These are phyloP conservation scores for Marasmius sp. DNA, from an alignment of 1,284 basidiomycete species.

Conservation along the genomic window DNA sequence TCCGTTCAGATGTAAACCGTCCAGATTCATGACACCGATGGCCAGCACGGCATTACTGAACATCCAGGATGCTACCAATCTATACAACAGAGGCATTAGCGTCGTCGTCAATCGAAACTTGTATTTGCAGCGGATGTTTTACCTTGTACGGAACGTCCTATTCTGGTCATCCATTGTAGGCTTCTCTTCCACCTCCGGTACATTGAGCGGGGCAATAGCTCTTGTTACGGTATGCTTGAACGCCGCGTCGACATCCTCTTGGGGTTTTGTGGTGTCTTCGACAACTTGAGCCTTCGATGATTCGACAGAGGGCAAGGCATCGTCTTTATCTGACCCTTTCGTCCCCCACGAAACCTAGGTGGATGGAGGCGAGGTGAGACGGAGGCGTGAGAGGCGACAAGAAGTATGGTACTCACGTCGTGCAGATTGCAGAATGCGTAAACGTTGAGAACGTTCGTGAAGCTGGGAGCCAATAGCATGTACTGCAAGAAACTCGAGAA, in stretches of 20 bases:
- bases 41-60: conserved; percentile 68
- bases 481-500: conserved; percentile 85
- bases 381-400: background rate
- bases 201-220: conserved; percentile 71
- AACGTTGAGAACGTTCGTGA: conserved; percentile 83
- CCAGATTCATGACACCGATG: conserved; percentile 71
- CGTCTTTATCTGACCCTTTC: conserved; percentile 86
- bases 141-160: conserved; percentile 79
- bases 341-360: conserved; percentile 76
- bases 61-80: conserved; percentile 73
- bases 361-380: background rate
- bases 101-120: too few relatives aligned
- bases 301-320: conserved; percentile 77
- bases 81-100: background rate
- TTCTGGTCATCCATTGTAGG: conserved; percentile 82
- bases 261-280: conserved; percentile 68
- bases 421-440: conserved; percentile 88
- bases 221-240: conserved; percentile 85
- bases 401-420: conserved; percentile 49
- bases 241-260: conserved; percentile 77
- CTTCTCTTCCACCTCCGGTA: conserved; percentile 57
- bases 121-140: background rate
- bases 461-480: conserved; percentile 73
- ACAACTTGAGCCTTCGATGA: conserved; percentile 74
- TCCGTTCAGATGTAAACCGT: conserved; percentile 45